Evolutionary conservation across 306 rosid genomes (phyloP).

Genomic region (Oxytropis ochrocephala): DNA sequence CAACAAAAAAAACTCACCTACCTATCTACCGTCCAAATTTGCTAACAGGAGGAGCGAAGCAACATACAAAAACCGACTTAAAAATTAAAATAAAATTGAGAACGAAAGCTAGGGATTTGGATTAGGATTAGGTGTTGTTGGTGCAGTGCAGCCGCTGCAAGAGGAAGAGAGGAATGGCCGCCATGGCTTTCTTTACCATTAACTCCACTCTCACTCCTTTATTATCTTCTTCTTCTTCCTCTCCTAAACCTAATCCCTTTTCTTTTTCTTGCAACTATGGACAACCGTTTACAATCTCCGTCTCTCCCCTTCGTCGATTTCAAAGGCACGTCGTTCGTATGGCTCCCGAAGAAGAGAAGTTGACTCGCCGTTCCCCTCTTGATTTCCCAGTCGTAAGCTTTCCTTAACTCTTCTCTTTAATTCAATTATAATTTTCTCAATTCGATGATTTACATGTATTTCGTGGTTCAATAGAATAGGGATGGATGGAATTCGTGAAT

Average conservation of each 20-base stretch:
- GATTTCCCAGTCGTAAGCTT: conserved; percentile 66
- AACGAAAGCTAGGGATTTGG: conserved; percentile 11
- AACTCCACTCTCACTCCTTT: neutral
- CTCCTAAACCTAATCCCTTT: conserved; percentile 11
- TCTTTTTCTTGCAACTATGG: conserved; percentile 1
- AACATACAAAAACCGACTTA: too few relatives aligned
- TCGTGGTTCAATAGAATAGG: neutral
- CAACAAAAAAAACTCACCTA: too few relatives aligned
- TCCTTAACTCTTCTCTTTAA: neutral
- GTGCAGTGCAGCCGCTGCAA: neutral
- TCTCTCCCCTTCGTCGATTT: conserved; percentile 3
- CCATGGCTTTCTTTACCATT: conserved; percentile 44
- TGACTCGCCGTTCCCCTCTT: conserved; percentile 81
- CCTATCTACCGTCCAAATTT: too few relatives aligned
- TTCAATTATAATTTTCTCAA: neutral
- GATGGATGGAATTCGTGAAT: neutral
- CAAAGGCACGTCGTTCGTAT: conserved; percentile 50
- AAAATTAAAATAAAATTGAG: neutral
- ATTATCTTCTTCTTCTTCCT: neutral
- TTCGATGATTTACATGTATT: neutral
- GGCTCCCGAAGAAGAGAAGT: conserved; percentile 84
- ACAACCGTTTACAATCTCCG: neutral
- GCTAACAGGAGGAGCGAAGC: too few relatives aligned
- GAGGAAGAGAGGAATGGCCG: conserved; percentile 21
- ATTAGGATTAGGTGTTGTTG: conserved; percentile 27